Evolutionary conservation across 2,329 filamentous ascomycete genomes (phyloP).

Genomic region (Tolypocladium sp.): DNA sequence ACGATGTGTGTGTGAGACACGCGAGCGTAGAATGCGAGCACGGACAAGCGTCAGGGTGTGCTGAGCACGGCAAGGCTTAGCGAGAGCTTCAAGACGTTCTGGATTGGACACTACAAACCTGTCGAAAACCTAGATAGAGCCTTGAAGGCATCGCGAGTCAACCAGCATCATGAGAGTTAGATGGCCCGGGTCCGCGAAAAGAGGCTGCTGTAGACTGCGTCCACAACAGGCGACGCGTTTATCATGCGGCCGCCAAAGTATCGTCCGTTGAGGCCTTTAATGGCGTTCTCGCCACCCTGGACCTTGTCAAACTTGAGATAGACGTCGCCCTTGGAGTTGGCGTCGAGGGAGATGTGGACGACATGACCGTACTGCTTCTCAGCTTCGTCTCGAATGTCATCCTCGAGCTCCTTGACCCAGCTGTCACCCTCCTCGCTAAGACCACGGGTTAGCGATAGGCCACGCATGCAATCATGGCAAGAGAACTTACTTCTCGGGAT

Average conservation of each 20-base stretch:
- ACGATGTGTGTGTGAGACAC: constrained; percentile 1
- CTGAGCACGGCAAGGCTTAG: not conserved
- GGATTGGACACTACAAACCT: constrained; percentile 22
- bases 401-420: constrained; percentile 91
- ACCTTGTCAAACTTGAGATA: constrained; percentile 98
- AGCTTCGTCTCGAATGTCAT: constrained; percentile 87
- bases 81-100: not conserved
- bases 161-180: constrained; percentile 48
- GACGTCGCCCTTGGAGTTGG: constrained; percentile 89
- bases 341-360: constrained; percentile 91
- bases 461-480: not conserved
- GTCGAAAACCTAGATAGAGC: constrained; percentile 37
- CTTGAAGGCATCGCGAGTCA: constrained; percentile 19
- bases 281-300: constrained; percentile 90
- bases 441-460: constrained; percentile 20
- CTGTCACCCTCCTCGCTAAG: constrained; percentile 71
- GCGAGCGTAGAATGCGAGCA: not conserved
- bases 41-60: not conserved
- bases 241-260: constrained; percentile 92
- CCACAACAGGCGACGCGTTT: constrained; percentile 90
- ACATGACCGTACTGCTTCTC: constrained; percentile 94
- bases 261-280: constrained; percentile 93
- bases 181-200: constrained; percentile 82
- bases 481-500: constrained; percentile 71
- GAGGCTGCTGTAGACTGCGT: constrained; percentile 96